Evolutionary conservation across 768 basidiomycete species (phyloP).

Genomic region (Gymnopilus junonius): DNA sequence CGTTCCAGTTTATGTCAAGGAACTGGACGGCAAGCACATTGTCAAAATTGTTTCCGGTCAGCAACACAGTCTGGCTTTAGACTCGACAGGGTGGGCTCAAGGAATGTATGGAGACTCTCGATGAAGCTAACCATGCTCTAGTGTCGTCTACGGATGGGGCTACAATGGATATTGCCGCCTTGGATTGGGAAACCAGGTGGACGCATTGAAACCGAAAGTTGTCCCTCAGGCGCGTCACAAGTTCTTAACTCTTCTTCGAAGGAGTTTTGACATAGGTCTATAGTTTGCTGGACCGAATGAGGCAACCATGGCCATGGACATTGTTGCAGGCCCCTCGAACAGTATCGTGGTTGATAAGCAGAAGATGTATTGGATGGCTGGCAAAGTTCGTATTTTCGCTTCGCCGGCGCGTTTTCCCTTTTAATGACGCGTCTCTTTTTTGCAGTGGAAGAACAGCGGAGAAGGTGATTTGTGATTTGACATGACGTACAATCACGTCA

Average conservation of each 20-base stretch:
- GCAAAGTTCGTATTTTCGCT: conserved; percentile 53
- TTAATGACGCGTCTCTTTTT: conserved; percentile 5
- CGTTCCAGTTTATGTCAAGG: conserved; percentile 68
- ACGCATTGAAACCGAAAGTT: conserved; percentile 76
- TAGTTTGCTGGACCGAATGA: conserved; percentile 79
- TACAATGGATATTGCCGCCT: conserved; percentile 92
- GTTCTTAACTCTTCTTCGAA: background rate
- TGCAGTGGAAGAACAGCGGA: conserved; percentile 92
- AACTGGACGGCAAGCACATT: conserved; percentile 78
- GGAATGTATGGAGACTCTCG: background rate
- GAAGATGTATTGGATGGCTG: conserved; percentile 88
- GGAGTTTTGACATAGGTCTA: background rate
- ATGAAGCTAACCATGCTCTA: conserved; percentile 26
- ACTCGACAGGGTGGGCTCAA: conserved; percentile 65
- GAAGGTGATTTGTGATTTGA: conserved; percentile 69
- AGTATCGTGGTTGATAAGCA: conserved; percentile 85
- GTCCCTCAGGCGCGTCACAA: conserved; percentile 69
- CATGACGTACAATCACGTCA: background rate
- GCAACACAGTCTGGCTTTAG: conserved; percentile 86
- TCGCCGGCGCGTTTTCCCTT: background rate
- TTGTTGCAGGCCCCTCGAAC: conserved; percentile 83
- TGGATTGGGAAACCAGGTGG: conserved; percentile 86
- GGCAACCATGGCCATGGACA: conserved; percentile 60
- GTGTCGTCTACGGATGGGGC: conserved; percentile 84
- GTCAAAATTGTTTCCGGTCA: conserved; percentile 83